phyloP scores from a whole-genome alignment of 208 protist genomes.

The Leishmania guyanensis region DNA sequence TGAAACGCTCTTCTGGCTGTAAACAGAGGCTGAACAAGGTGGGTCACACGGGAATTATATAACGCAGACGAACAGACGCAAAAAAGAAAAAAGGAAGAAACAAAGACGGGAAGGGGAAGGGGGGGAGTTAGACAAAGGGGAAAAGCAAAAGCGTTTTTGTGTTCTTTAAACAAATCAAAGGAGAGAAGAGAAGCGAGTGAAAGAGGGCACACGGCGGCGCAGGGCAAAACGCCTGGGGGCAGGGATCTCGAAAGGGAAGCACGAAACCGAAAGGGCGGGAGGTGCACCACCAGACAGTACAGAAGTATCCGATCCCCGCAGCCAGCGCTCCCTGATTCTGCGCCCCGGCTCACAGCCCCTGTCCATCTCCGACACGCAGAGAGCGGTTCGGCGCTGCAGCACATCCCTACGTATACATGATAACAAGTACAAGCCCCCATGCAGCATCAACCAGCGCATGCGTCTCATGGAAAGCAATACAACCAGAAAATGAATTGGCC shows the following conservation, averaged over 20 bases:
- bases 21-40: neutral
- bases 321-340: neutral
- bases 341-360: neutral
- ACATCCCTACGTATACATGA: neutral
- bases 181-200: neutral
- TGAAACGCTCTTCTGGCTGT: neutral
- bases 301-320: neutral
- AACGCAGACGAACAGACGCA: neutral
- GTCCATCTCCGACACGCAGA: neutral
- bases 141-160: neutral
- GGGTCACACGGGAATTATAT: neutral
- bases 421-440: neutral
- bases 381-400: neutral
- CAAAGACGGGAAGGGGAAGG: neutral
- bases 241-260: neutral
- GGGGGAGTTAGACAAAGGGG: neutral
- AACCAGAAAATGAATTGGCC: neutral
- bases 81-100: neutral
- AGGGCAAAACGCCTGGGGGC: neutral
- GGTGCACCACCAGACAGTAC: neutral
- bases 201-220: neutral
- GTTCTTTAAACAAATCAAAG: neutral
- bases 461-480: neutral
- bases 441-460: neutral
- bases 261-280: neutral